Percentiles rank a stretch among this genome's conserved stretches.
Evolutionary conservation across 352 stramenopile species (phyloP).

Genomic region (Pythium vanterpoolii): DNA sequence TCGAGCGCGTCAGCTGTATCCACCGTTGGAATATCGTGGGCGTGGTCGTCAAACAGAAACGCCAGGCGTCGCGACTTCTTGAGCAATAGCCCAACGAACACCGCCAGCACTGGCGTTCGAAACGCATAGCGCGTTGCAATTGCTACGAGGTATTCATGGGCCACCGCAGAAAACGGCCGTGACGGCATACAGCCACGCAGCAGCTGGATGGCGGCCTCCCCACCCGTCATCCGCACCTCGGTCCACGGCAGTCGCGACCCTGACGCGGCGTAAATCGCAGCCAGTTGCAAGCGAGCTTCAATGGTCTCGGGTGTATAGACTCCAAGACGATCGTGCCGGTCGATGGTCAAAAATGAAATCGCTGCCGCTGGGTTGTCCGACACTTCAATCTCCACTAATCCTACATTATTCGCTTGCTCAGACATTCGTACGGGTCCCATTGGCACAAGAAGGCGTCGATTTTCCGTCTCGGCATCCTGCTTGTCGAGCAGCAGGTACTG

Average conservation of each 20-base stretch:
- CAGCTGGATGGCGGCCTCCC: conserved; percentile 39
- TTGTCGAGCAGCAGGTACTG: conserved; percentile 16
- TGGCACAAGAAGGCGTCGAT: neutral
- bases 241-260: conserved; percentile 28
- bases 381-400: conserved; percentile 23
- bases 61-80: conserved; percentile 21
- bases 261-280: conserved; percentile 31
- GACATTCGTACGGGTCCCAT: neutral
- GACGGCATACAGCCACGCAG: conserved; percentile 37
- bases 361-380: neutral
- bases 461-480: neutral
- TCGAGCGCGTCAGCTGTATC: conserved; percentile 22
- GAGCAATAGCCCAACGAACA: conserved; percentile 7
- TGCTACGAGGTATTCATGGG: neutral
- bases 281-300: conserved; percentile 35
- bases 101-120: conserved; percentile 6
- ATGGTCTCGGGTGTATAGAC: conserved; percentile 38
- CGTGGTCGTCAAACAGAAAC: conserved; percentile 33
- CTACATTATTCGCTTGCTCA: neutral
- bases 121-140: conserved; percentile 4
- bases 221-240: conserved; percentile 40
- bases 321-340: conserved; percentile 31
- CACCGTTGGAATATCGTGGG: neutral
- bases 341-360: conserved; percentile 7
- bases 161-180: conserved; percentile 25